Evolutionary conservation across 805 yeast species (phyloP), one percentile per base, ranked within the genome.

Genomic region (Kluyveromyces nonfermentans): DNA sequence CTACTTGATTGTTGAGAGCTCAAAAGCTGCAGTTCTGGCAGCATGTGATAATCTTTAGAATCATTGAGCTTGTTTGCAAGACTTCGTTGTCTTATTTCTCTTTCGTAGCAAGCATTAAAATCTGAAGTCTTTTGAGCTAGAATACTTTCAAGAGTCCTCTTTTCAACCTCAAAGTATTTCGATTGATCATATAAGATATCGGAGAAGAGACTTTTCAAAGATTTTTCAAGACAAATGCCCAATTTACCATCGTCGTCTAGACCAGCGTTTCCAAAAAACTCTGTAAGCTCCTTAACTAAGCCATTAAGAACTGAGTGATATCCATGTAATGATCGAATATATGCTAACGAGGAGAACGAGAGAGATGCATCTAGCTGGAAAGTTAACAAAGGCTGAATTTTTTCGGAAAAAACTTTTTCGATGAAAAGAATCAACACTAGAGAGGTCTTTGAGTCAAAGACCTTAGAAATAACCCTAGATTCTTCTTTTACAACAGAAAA

Each of bases 381-480:
- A 47, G 78, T 79, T 15, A 80, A 68, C 52, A 76, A 71, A 16
- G 75, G 69, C 49, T 75, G 74, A 28, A 82, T 65, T 50, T 85
- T 74, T 60, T 85, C 90, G 0, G 82, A 88, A 63, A 82, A 85
- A 9, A 84, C 70, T 53, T 95, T 73, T 56, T 83, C 85, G 31
- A 85, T 67, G 55, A 90, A 82, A 4, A 81, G 72, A 40, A 76
- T 73, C 35, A 87, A 59, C 1, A 88, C 96, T 30, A 74, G 71
- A 1, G 64, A 47, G 1, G 77, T 72, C 2, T 89, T 83, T 50
- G 79, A 74, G 47, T 71, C 76, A 57, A 93, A 93, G 1, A 88
- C 90, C 41, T 78, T 79, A 39, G 73, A 69, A 16, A 88, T 83
- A 34, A 85, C 71, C 36, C 80, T 77, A 1, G 90, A 80, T 61